Evolutionary conservation across 805 yeast genomes (phyloP).

Genomic region (Pichia pseudocactophila): DNA sequence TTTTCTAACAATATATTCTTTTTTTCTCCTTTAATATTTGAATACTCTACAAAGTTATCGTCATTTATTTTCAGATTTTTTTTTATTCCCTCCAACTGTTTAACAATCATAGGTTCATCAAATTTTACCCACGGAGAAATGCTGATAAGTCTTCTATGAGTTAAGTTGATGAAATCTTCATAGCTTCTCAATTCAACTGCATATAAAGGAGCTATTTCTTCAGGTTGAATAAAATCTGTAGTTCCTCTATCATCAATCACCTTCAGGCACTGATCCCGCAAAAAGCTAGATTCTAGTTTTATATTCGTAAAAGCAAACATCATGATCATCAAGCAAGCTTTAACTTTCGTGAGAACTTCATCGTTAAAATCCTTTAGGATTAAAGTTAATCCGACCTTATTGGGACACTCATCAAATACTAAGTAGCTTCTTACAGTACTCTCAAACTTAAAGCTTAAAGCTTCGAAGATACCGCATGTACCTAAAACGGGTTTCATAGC

Average conservation of each 20-base stretch:
- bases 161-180: conserved; percentile 22
- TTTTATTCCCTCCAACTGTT: conserved; percentile 18
- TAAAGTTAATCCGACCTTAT: conserved; percentile 74
- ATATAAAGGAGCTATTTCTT: conserved; percentile 14
- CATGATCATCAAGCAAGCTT: conserved; percentile 73
- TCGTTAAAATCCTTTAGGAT: conserved; percentile 71
- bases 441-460: conserved; percentile 52
- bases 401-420: conserved; percentile 70
- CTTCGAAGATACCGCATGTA: conserved; percentile 61
- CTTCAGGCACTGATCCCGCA: conserved; percentile 60
- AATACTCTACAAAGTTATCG: not conserved
- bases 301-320: conserved; percentile 70
- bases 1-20: conserved; percentile 11
- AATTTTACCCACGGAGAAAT: conserved; percentile 80
- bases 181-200: conserved; percentile 19
- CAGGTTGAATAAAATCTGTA: conserved; percentile 6
- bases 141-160: conserved; percentile 52
- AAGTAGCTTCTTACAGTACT: conserved; percentile 59
- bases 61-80: conserved; percentile 18
- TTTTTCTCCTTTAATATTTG: not conserved
- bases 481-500: conserved; percentile 71
- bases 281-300: conserved; percentile 66
- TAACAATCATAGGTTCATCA: conserved; percentile 43
- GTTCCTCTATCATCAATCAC: conserved; percentile 4
- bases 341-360: conserved; percentile 53